Evolutionary conservation across 768 basidiomycete species (phyloP).

Genomic region (Lactarius hengduanensis): DNA sequence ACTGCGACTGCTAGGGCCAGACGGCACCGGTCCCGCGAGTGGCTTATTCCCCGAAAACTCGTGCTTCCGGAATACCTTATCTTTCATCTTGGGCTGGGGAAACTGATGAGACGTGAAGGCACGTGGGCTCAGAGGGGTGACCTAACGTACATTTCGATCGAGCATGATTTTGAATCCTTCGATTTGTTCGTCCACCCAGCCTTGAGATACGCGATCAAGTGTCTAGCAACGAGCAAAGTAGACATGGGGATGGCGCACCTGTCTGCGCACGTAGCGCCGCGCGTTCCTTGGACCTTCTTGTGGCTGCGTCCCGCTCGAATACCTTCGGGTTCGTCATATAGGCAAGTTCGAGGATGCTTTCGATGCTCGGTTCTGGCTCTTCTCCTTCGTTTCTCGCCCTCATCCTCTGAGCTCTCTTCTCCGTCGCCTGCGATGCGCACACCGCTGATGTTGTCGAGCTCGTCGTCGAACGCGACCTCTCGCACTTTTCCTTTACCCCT

Average conservation of each 20-base stretch:
- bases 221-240: background rate
- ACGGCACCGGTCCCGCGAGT: conserved; percentile 10
- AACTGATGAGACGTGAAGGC: background rate
- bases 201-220: conserved; percentile 30
- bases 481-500: conserved; percentile 30
- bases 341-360: conserved; percentile 70
- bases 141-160: conserved; percentile 74
- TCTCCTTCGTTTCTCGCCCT: conserved; percentile 38
- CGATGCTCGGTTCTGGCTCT: conserved; percentile 34
- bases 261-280: conserved; percentile 67
- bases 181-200: conserved; percentile 81
- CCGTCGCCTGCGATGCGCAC: conserved; percentile 62
- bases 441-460: conserved; percentile 45
- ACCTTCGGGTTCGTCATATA: conserved; percentile 73
- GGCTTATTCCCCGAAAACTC: conserved; percentile 68
- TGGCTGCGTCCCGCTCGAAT: conserved; percentile 75
- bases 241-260: conserved; percentile 41
- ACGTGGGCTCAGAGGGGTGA: conserved; percentile 15
- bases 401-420: conserved; percentile 44
- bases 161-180: conserved; percentile 93
- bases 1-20: conserved; percentile 18
- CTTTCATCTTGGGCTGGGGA: conserved; percentile 60
- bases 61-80: conserved; percentile 70
- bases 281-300: conserved; percentile 66
- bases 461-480: conserved; percentile 52